These are phyloP conservation scores for Fomitopsis betulina DNA, from an alignment of 1,284 basidiomycete species.

Conservation along the genomic window DNA sequence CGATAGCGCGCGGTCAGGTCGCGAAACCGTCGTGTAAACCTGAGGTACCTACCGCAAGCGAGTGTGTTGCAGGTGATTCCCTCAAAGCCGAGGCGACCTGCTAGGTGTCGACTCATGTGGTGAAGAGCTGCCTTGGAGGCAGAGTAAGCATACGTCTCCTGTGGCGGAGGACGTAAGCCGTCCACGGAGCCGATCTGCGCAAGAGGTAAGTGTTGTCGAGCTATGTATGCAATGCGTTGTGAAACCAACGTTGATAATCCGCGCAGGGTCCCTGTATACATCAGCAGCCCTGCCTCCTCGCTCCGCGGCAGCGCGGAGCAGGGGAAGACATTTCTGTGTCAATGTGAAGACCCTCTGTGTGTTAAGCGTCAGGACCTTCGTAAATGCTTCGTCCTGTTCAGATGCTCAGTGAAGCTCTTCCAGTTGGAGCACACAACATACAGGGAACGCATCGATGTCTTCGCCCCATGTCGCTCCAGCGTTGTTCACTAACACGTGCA, in stretches of 20 bases:
- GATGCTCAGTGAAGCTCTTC: no score
- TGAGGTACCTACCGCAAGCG: conserved; percentile 47
- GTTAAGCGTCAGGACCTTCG: conserved; percentile 64
- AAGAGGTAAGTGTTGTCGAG: not conserved
- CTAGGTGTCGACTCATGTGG: conserved; percentile 61
- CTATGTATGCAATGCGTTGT: not conserved
- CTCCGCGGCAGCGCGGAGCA: conserved; percentile 50
- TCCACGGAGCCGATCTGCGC: conserved; percentile 64
- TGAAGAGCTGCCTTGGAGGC: conserved; percentile 61
- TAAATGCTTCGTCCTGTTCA: conserved; percentile 44
- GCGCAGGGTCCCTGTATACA: conserved; percentile 44
- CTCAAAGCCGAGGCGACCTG: conserved; percentile 53
- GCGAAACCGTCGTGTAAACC: not conserved
- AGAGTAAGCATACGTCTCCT: conserved; percentile 69
- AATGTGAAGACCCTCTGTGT: conserved; percentile 68
- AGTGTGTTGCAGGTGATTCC: conserved; percentile 67
- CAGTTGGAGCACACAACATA: conserved; percentile 12
- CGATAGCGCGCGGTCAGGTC: not conserved
- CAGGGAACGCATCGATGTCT: conserved; percentile 51
- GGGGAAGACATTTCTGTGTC: conserved; percentile 61
- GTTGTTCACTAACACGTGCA: conserved; percentile 68
- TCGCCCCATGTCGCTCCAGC: conserved; percentile 66
- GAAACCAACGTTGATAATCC: conserved; percentile 56
- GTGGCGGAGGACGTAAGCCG: conserved; percentile 45
- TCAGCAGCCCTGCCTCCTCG: conserved; percentile 35